Evolutionary conservation across 2,329 filamentous ascomycete genomes (phyloP).

Genomic region (Microcyclospora pomicola): DNA sequence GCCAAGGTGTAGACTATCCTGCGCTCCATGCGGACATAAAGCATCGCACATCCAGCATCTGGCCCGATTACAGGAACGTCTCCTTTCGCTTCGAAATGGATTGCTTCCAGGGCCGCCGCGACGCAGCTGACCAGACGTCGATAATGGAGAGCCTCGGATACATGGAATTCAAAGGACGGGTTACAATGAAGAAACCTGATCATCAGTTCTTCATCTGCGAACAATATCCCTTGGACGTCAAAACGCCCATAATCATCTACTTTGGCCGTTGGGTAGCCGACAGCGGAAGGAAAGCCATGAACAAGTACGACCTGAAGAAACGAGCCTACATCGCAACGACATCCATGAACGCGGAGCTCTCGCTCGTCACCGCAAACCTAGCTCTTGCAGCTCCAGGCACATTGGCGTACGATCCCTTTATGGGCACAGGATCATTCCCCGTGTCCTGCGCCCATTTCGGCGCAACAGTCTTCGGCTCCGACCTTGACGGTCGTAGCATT

Average conservation of each 20-base stretch:
- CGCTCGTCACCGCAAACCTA: constrained; percentile 83
- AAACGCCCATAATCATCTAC: constrained; percentile 48
- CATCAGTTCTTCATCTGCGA: constrained; percentile 71
- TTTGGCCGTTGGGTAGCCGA: constrained; percentile 58
- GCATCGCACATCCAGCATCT: constrained; percentile 45
- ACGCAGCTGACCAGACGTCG: constrained; percentile 46
- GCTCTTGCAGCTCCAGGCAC: constrained; percentile 70
- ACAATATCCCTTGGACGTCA: constrained; percentile 49
- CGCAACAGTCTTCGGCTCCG: constrained; percentile 67
- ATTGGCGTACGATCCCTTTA: constrained; percentile 87
- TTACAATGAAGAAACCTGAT: constrained; percentile 60
- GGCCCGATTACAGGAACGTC: constrained; percentile 47
- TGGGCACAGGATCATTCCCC: constrained; percentile 86
- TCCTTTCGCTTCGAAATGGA: constrained; percentile 81
- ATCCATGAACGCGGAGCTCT: constrained; percentile 91
- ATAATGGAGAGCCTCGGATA: constrained; percentile 76
- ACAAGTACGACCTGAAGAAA: constrained; percentile 82
- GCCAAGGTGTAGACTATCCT: constrained; percentile 50
- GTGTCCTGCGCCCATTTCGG: constrained; percentile 85
- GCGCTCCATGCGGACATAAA: constrained; percentile 54
- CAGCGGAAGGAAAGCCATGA: constrained; percentile 53
- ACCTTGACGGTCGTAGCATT: constrained; percentile 86
- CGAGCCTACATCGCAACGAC: constrained; percentile 88
- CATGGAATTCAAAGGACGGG: constrained; percentile 62
- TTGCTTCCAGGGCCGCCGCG: constrained; percentile 62